Evolutionary conservation across 2,329 filamentous ascomycete genomes (phyloP).

Genomic region (Stachybotrys echinatus): DNA sequence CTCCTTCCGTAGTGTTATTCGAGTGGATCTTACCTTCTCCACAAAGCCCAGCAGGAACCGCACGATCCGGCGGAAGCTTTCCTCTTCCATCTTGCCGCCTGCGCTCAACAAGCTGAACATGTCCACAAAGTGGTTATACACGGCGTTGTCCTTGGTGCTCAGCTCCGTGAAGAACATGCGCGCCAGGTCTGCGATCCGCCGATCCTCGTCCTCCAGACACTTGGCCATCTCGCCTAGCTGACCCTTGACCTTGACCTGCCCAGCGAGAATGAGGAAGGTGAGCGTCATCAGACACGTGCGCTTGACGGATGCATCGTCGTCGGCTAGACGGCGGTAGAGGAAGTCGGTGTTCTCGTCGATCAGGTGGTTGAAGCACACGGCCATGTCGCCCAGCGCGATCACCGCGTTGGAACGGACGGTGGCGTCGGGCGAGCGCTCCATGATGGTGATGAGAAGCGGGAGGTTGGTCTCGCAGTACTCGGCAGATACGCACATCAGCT

Average conservation of each 20-base stretch:
- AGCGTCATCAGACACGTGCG: conserved; percentile 97
- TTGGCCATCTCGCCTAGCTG: conserved; percentile 99
- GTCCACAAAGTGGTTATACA: conserved; percentile 99
- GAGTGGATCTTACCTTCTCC: conserved; percentile 68
- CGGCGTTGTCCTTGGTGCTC: conserved; percentile 95
- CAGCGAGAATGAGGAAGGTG: conserved; percentile 93
- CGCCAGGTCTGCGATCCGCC: conserved; percentile 86
- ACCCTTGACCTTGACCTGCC: conserved; percentile 98
- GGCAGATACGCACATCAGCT: conserved; percentile 96
- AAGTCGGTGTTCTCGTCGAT: conserved; percentile 99
- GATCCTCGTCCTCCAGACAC: conserved; percentile 94
- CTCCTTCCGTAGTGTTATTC: not conserved
- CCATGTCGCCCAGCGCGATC: conserved; percentile 97
- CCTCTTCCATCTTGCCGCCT: conserved; percentile 74
- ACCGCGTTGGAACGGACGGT: conserved; percentile 95
- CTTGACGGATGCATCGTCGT: conserved; percentile 85
- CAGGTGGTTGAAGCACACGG: conserved; percentile 97
- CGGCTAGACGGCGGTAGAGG: conserved; percentile 87
- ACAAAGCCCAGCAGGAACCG: conserved; percentile 94
- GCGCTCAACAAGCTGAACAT: conserved; percentile 94
- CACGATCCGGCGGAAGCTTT: conserved; percentile 79
- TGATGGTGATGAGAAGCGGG: conserved; percentile 91
- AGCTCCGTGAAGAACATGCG: conserved; percentile 99
- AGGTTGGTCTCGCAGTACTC: conserved; percentile 95
- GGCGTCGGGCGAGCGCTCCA: conserved; percentile 88